A percentile compares a stretch with the other conserved stretches of the same genome.
These are phyloP conservation scores for Nadsonia commutata DNA, from an alignment of 1,139 yeast genomes.

Conservation along the genomic window DNA sequence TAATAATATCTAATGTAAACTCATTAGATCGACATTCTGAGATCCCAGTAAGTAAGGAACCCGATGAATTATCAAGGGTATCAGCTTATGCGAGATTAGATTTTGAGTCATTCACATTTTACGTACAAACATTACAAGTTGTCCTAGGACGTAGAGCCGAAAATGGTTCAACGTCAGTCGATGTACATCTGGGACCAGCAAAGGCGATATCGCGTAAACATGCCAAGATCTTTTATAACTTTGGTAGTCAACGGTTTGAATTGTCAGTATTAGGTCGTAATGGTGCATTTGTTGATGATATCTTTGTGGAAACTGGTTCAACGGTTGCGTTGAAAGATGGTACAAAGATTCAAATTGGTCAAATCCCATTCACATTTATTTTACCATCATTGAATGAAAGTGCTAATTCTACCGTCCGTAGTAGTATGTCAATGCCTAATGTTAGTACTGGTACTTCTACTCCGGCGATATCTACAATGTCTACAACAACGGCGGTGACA, in stretches of 20 bases:
- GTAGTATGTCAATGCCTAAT: no score
- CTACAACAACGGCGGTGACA: no score
- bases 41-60: background rate
- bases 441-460: no score
- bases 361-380: conserved; percentile 73
- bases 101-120: conserved; percentile 83
- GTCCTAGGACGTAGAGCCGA: conserved; percentile 80
- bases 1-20: background rate
- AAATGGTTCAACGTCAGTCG: conserved; percentile 53
- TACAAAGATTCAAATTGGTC: conserved; percentile 84
- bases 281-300: conserved; percentile 90
- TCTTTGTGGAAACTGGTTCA: conserved; percentile 74
- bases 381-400: conserved; percentile 38
- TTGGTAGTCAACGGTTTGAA: conserved; percentile 88
- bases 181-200: conserved; percentile 80
- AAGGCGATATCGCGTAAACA: conserved; percentile 88
- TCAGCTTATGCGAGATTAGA: conserved; percentile 92
- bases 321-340: conserved; percentile 69
- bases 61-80: conserved; percentile 30
- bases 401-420: conserved; percentile 7
- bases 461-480: no score
- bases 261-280: conserved; percentile 81
- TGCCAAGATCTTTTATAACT: conserved; percentile 88
- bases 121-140: conserved; percentile 90
- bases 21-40: background rate